These are phyloP conservation scores for Staphylotrichum tortipilum DNA, from an alignment of 495 filamentous ascomycete genomes.

Conservation along the genomic window DNA sequence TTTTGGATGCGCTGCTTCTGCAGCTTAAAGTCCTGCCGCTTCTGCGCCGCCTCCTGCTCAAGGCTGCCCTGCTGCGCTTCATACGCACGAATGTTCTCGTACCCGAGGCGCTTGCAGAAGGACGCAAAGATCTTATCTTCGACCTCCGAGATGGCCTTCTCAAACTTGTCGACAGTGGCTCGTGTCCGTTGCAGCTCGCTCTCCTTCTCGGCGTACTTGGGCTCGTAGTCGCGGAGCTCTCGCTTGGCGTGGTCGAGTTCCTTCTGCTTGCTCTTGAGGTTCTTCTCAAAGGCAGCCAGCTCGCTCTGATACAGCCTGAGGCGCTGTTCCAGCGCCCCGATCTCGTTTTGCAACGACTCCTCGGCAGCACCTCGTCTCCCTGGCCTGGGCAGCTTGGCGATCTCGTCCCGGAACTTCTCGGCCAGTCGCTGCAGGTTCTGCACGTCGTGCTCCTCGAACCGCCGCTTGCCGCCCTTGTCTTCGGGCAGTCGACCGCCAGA, in stretches of 20 bases:
- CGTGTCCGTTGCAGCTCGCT: slow-evolving; percentile 58
- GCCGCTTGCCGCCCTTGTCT: slow-evolving; percentile 63
- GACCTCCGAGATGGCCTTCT: slow-evolving; percentile 70
- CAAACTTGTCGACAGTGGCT: slow-evolving; percentile 54
- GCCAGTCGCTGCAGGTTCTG: slow-evolving; percentile 60
- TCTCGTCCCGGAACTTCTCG: slow-evolving; percentile 63
- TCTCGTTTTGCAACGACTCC: slow-evolving; percentile 69
- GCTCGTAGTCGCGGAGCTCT: slow-evolving; percentile 64
- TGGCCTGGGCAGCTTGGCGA: slow-evolving; percentile 65
- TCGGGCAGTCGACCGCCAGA: slow-evolving; percentile 77
- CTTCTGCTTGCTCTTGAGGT: slow-evolving; percentile 75
- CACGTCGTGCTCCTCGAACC: slow-evolving; percentile 84
- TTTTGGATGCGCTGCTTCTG: slow-evolving; percentile 77
- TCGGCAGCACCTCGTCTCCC: slow-evolving; percentile 66
- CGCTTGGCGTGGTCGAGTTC: slow-evolving; percentile 64
- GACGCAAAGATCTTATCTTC: slow-evolving; percentile 81
- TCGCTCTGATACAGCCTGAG: slow-evolving; percentile 65
- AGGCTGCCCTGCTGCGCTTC: slow-evolving; percentile 84
- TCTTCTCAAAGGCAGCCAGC: slow-evolving; percentile 70
- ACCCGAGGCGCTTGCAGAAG: slow-evolving; percentile 83
- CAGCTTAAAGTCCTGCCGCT: slow-evolving; percentile 73
- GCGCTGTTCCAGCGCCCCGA: slow-evolving; percentile 74
- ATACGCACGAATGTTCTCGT: slow-evolving; percentile 82
- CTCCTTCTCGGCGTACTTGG: slow-evolving; percentile 67
- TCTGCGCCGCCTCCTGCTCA: slow-evolving; percentile 80